A percentile compares a stretch with the other conserved stretches of the same genome.
Evolutionary conservation across 352 stramenopile genomes (phyloP).

Genomic region (Aphanomyces euteiches): DNA sequence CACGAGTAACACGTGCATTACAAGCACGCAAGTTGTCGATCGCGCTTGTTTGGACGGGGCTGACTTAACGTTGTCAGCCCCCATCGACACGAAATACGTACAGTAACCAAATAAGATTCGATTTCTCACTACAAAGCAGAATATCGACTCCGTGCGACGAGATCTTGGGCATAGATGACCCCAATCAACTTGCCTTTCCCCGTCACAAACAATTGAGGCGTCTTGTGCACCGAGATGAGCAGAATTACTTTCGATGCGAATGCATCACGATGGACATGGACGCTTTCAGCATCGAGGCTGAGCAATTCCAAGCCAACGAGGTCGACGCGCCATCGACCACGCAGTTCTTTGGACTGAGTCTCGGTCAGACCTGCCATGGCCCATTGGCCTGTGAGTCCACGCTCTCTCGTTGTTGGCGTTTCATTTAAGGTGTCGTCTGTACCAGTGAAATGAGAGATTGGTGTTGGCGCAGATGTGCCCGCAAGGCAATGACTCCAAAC

Average conservation of each 20-base stretch:
- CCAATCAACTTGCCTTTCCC: constrained; percentile 64
- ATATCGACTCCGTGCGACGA: constrained; percentile 56
- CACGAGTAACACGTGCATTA: too few relatives aligned
- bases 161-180: constrained; percentile 61
- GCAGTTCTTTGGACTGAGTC: constrained; percentile 34
- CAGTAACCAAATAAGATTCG: background rate
- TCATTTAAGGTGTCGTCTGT: background rate
- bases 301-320: constrained; percentile 58
- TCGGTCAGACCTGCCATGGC: constrained; percentile 34
- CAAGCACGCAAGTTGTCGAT: too few relatives aligned
- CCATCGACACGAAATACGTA: too few relatives aligned
- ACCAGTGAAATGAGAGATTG: background rate
- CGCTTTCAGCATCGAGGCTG: constrained; percentile 57
- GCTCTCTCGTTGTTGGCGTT: background rate
- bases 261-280: constrained; percentile 64
- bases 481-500: constrained; percentile 52
- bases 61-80: too few relatives aligned
- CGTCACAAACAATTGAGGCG: constrained; percentile 67
- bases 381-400: constrained; percentile 29
- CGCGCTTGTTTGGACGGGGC: too few relatives aligned
- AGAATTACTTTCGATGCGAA: constrained; percentile 69
- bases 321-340: constrained; percentile 42
- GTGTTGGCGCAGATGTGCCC: constrained; percentile 4
- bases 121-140: constrained; percentile 45
- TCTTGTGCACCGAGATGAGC: constrained; percentile 78